These are phyloP conservation scores for Phyllosticta paracitricarpa DNA, from an alignment of 2,329 filamentous ascomycete species.

Conservation along the genomic window DNA sequence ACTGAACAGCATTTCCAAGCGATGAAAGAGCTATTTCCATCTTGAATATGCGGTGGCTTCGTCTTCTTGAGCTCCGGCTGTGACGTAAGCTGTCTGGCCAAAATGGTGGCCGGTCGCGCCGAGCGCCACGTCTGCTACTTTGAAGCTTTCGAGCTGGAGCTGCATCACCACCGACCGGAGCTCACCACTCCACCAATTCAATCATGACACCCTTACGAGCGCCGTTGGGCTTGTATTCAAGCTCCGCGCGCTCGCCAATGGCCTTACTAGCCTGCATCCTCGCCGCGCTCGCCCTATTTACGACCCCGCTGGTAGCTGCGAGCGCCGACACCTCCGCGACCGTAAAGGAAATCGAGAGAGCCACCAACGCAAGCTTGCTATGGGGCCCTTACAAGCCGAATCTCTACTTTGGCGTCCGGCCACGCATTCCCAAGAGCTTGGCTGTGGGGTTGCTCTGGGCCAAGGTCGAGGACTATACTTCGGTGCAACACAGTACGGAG, in stretches of 20 bases:
- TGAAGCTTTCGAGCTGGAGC: slow-evolving; percentile 7
- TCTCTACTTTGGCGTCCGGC: slow-evolving; percentile 83
- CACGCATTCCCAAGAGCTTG: slow-evolving; percentile 70
- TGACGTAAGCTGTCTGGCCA: background rate
- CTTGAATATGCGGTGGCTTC: background rate
- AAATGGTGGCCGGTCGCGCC: background rate
- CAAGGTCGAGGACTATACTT: slow-evolving; percentile 66
- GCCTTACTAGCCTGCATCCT: slow-evolving; percentile 12
- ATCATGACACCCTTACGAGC: slow-evolving; percentile 17
- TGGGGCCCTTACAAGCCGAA: slow-evolving; percentile 96
- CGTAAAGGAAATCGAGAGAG: slow-evolving; percentile 27
- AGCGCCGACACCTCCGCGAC: slow-evolving; percentile 15
- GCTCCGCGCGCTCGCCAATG: background rate
- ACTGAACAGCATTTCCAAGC: background rate
- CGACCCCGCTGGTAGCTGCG: slow-evolving; percentile 16
- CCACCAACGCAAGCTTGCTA: slow-evolving; percentile 72
- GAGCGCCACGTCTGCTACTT: slow-evolving; percentile 14
- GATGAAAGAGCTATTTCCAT: background rate
- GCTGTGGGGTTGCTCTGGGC: slow-evolving; percentile 82
- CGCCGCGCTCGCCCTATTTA: slow-evolving; percentile 18
- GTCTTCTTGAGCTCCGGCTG: background rate
- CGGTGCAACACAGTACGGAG: slow-evolving; percentile 63
- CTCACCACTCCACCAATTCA: slow-evolving; percentile 13
- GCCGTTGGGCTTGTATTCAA: background rate
- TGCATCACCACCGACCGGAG: slow-evolving; percentile 14